Base-by-base conservation (phyloP, 2,329 filamentous ascomycete genomes). In the Hypoxylon sp. region DNA sequence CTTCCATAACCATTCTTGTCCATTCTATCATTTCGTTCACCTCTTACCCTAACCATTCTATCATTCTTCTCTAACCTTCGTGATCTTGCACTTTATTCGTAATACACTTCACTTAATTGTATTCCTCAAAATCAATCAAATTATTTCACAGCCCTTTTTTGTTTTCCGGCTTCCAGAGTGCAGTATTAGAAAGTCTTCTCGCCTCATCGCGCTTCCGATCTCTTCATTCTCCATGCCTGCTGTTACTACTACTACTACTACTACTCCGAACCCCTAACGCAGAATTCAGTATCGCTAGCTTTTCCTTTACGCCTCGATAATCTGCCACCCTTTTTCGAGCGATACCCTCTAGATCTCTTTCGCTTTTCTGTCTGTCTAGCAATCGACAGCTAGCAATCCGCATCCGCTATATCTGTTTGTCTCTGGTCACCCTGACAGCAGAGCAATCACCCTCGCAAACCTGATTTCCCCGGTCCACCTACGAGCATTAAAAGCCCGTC, bases 61-160 rank as follows among this genome's bases (percentile, higher is more conserved):
- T 59, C 63, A 26, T 51, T 43, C 42, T 51, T 49, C 44, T 52
- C 44, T 52, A 46, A 37, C 29, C 41, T 59, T 56, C 48, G 41
- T 47, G 21, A 29, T 37, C 44, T 46, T 23, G 16, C 40, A 52
- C 38, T 50, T 58, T 55, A 55, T 56, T 51, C 38, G 41, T 55
- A 59, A 51, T 59, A 53, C 52, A 19, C 41, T 56, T 53, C 40
- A 51, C 8, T 46, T 59, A 59, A 56, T 56, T 52, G 51, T 53
- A 55, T 59, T 56, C 52, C 37, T 50, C 52, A 5, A n/a, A n/a
- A n/a, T 41, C 38, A 46, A 48, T 45, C 51, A 35, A 50, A 37
- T 12, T 38, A 15, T 43, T 41, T 34, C 43, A 16, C 15, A 9
- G 21, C 20, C 12, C 42, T 38, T 27, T 29, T 38, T 34, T 9